Percentiles rank a stretch among this genome's conserved stretches.
Conservation (phyloP, 257 asterid species). For the Capsicum pubescens region DNA sequence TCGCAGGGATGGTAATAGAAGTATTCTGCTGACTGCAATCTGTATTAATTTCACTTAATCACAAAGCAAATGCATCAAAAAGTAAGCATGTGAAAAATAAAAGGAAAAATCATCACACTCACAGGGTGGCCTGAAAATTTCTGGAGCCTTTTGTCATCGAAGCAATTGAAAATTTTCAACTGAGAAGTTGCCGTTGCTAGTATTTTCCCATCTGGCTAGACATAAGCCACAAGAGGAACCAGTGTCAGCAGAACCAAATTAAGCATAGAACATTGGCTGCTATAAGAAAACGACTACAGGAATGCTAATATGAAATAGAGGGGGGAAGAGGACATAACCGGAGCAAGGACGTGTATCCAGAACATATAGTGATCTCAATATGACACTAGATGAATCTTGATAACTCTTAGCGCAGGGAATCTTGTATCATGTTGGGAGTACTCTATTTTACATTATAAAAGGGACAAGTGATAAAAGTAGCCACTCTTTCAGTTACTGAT, state of each 20-base stretch:
- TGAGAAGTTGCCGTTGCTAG: slow-evolving; percentile 84
- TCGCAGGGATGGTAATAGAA: slow-evolving; percentile 23
- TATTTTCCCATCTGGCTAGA: slow-evolving; percentile 71
- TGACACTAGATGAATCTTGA: slow-evolving; percentile 20
- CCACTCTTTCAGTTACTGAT: slow-evolving; percentile 9
- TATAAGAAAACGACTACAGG: neutral
- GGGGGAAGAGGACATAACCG: neutral
- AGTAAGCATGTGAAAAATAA: slow-evolving; percentile 25
- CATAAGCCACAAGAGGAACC: slow-evolving; percentile 25
- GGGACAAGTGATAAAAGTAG: neutral
- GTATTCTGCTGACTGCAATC: neutral
- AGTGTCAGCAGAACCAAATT: neutral
- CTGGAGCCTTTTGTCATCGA: slow-evolving; percentile 73
- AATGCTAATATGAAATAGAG: neutral
- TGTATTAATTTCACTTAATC: neutral
- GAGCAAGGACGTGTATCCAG: slow-evolving; percentile 17
- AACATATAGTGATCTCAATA: neutral
- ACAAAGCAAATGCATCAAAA: neutral
- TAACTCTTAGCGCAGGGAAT: neutral
- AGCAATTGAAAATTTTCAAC: slow-evolving; percentile 67
- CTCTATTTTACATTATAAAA: neutral
- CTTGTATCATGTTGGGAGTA: neutral
- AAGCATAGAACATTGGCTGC: slow-evolving; percentile 13
- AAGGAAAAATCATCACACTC: slow-evolving; percentile 47
- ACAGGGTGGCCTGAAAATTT: slow-evolving; percentile 97